Percentiles rank a stretch among this genome's conserved stretches.
Evolutionary conservation across 2,329 filamentous ascomycete genomes (phyloP).

Genomic region (Emydomyces testavorans): DNA sequence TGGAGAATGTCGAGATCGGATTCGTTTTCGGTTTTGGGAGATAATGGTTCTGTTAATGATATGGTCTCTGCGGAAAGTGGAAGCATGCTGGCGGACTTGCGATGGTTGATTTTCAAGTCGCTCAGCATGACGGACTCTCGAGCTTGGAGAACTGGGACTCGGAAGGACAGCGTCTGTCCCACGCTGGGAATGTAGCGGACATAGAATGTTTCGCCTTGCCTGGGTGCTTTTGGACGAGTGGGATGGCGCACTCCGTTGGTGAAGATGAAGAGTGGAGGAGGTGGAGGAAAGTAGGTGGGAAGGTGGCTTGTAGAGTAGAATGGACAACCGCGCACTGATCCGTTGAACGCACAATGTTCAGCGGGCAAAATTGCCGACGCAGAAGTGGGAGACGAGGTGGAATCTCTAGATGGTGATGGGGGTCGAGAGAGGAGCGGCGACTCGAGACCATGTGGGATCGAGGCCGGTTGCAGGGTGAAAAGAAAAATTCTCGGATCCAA

Average conservation of each 20-base stretch:
- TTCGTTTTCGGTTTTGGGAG: conserved; percentile 16
- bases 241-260: conserved; percentile 75
- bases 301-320: conserved; percentile 75
- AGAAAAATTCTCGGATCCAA: conserved; percentile 76
- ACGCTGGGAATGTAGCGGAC: conserved; percentile 72
- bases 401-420: conserved; percentile 11
- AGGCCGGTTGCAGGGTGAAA: conserved; percentile 61
- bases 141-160: conserved; percentile 61
- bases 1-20: conserved; percentile 60
- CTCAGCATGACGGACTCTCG: conserved; percentile 42
- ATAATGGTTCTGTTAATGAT: conserved; percentile 29
- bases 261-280: conserved; percentile 67
- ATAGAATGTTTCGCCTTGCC: conserved; percentile 86
- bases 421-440: conserved; percentile 18
- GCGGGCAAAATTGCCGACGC: background rate
- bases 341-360: background rate
- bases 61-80: conserved; percentile 23
- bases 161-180: conserved; percentile 76
- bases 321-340: conserved; percentile 41
- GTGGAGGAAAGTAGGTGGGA: conserved; percentile 80
- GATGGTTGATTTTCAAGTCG: conserved; percentile 20
- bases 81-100: conserved; percentile 17
- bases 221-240: conserved; percentile 72
- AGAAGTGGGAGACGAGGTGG: background rate
- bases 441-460: conserved; percentile 38